Percentiles rank a stretch among this genome's conserved stretches.
phyloP scores from a whole-genome alignment of 176 grass and related monocot species.

The Triticum turgidum region DNA sequence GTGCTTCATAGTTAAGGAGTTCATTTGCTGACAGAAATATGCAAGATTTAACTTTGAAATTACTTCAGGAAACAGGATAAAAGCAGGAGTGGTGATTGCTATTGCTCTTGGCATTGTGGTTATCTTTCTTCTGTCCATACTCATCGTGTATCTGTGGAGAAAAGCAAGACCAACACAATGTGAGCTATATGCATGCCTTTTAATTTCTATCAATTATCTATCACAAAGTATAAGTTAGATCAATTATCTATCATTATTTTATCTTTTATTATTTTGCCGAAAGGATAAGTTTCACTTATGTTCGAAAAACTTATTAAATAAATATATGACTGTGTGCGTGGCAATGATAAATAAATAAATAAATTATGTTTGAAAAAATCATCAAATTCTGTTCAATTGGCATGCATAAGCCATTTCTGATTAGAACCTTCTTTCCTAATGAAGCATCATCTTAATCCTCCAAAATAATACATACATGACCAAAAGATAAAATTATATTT shows the following conservation, averaged over 20 bases:
- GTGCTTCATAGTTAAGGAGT: no score
- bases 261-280: no score
- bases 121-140: neutral
- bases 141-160: neutral
- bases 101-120: constrained; percentile 14
- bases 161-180: constrained; percentile 5
- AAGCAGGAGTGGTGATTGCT: neutral
- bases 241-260: neutral
- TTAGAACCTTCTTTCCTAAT: no score
- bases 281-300: neutral
- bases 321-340: neutral
- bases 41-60: neutral
- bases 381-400: no score
- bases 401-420: no score
- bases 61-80: neutral
- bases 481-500: neutral
- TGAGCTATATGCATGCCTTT: neutral
- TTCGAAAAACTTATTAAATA: neutral
- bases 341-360: no score
- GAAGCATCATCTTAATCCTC: no score
- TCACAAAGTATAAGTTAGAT: neutral
- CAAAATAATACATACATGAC: neutral
- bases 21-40: neutral
- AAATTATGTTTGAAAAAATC: no score
- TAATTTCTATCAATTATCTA: neutral